A percentile compares a stretch with the other conserved stretches of the same genome.
Evolutionary conservation across 2,329 filamentous ascomycete species (phyloP).

Genomic region (Didymella keratinophila): DNA sequence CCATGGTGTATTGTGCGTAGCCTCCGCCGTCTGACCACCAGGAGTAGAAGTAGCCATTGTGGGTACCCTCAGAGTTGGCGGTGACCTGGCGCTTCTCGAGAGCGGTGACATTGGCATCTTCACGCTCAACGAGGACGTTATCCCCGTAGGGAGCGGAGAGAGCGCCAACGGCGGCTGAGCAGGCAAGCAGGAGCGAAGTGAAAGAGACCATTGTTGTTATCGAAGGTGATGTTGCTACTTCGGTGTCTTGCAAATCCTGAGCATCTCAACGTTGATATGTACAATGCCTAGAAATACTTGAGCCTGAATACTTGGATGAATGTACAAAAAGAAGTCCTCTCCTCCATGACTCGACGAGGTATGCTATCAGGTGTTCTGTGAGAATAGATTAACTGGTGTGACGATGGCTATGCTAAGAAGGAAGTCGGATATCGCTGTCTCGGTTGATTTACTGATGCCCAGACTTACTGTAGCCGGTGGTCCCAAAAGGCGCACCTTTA

Average conservation of each 20-base stretch:
- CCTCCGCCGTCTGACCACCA: conserved; percentile 64
- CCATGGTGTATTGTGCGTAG: conserved; percentile 32
- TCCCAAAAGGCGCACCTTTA: background rate
- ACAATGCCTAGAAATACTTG: background rate
- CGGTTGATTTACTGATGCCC: conserved; percentile 14
- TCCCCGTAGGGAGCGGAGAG: conserved; percentile 32
- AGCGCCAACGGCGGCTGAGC: conserved; percentile 24
- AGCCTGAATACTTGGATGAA: conserved; percentile 1
- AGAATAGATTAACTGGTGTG: conserved; percentile 6
- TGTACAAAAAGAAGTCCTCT: background rate
- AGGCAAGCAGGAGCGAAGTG: conserved; percentile 32
- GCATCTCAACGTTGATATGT: background rate
- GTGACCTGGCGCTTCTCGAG: conserved; percentile 43
- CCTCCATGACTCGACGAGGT: background rate
- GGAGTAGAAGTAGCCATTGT: conserved; percentile 62
- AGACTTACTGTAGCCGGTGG: conserved; percentile 13
- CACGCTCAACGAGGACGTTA: conserved; percentile 22
- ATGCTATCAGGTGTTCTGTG: background rate
- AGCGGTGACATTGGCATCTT: conserved; percentile 30
- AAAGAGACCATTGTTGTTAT: conserved; percentile 31
- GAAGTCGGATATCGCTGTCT: background rate
- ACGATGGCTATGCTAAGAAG: background rate
- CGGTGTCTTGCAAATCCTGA: background rate
- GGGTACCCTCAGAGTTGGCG: conserved; percentile 57
- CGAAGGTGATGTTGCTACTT: background rate